phyloP scores from a whole-genome alignment of 108 stramenopile species.

The Discostella stelligeroides region DNA sequence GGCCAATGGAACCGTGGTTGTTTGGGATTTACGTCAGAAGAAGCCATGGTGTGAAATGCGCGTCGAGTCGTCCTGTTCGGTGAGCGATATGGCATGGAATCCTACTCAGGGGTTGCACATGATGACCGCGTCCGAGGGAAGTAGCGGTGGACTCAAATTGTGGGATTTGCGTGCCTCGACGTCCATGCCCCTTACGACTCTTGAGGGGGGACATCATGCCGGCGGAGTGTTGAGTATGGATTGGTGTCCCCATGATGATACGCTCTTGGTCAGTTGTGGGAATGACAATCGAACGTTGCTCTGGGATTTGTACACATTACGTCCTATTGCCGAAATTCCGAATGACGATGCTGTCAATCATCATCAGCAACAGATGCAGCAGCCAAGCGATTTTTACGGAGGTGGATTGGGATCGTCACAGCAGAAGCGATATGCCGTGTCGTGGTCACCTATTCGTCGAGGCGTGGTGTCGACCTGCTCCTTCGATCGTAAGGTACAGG shows the following conservation, averaged over 20 bases:
- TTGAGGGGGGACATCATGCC: constrained; percentile 93
- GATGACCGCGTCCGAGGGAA: constrained; percentile 91
- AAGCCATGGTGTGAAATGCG: constrained; percentile 96
- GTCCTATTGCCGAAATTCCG: constrained; percentile 90
- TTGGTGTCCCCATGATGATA: constrained; percentile 97
- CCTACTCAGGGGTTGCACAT: constrained; percentile 94
- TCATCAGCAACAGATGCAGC: background rate
- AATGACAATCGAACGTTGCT: constrained; percentile 96
- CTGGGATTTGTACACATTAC: constrained; percentile 91
- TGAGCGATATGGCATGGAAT: constrained; percentile 93
- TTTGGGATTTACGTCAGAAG: constrained; percentile 94
- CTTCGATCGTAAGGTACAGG: constrained; percentile 95
- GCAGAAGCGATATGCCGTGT: constrained; percentile 80
- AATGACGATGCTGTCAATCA: constrained; percentile 43
- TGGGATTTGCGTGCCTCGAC: constrained; percentile 96
- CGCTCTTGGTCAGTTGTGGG: constrained; percentile 81
- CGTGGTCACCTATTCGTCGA: constrained; percentile 91
- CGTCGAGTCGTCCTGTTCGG: constrained; percentile 55
- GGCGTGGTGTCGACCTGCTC: constrained; percentile 91
- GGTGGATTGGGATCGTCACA: constrained; percentile 71
- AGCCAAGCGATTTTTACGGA: constrained; percentile 43
- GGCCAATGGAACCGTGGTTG: constrained; percentile 83
- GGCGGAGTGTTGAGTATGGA: constrained; percentile 89
- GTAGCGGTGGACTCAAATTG: constrained; percentile 90
- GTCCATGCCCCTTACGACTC: constrained; percentile 88